These are phyloP conservation scores for Nepenthes mirabilis DNA, from an alignment of 148 eudicot species.

Conservation along the genomic window DNA sequence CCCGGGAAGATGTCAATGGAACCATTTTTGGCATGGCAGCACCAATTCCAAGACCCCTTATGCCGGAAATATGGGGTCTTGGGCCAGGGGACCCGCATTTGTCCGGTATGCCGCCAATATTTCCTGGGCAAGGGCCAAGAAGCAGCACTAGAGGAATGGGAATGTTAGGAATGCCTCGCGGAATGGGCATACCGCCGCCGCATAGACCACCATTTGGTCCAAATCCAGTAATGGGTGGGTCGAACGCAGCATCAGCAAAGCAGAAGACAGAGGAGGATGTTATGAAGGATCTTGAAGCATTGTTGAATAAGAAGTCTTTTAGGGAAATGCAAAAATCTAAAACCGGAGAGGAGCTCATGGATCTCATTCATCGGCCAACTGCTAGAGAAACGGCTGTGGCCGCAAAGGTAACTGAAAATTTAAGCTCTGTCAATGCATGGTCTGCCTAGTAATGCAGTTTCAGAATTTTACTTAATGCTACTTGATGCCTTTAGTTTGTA, in stretches of 20 bases:
- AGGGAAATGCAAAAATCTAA: slow-evolving; percentile 84
- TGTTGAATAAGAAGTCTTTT: slow-evolving; percentile 75
- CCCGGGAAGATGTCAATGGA: slow-evolving; percentile 15
- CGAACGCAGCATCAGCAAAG: slow-evolving; percentile 20
- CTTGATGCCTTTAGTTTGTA: too few species aligned
- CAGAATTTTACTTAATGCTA: too few species aligned
- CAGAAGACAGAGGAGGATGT: slow-evolving; percentile 68
- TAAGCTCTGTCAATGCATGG: background rate
- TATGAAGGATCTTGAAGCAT: slow-evolving; percentile 73
- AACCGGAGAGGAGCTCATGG: slow-evolving; percentile 88
- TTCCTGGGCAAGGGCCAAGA: slow-evolving; percentile 23
- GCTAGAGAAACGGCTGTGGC: slow-evolving; percentile 84
- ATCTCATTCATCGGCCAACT: slow-evolving; percentile 86
- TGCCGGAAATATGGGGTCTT: slow-evolving; percentile 47
- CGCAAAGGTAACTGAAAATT: slow-evolving; percentile 40
- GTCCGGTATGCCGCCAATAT: slow-evolving; percentile 30
- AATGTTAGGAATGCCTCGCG: slow-evolving; percentile 49
- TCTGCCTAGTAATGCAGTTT: background rate
- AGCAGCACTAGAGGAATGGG: slow-evolving; percentile 50
- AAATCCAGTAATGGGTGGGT: slow-evolving; percentile 19
- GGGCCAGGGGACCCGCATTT: slow-evolving; percentile 31
- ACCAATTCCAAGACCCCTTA: slow-evolving; percentile 21
- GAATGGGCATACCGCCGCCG: slow-evolving; percentile 53
- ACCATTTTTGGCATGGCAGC: slow-evolving; percentile 23
- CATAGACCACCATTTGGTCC: slow-evolving; percentile 47